Percentiles rank a stretch among this genome's conserved stretches.
phyloP scores from a whole-genome alignment of 148 eudicot genomes.

The Spergularia marina region DNA sequence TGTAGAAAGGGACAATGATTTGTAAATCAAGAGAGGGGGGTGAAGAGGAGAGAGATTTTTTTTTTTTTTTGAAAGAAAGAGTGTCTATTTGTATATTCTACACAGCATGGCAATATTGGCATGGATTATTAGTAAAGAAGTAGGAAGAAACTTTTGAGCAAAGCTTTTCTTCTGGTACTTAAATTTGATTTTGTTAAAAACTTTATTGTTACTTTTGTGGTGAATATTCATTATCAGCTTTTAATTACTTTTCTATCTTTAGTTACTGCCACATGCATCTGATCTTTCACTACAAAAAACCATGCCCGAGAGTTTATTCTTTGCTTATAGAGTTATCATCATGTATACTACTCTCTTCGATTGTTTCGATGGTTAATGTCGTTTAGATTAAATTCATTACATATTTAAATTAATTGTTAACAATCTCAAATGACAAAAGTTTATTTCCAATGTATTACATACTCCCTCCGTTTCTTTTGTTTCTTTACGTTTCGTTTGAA shows the following conservation, averaged over 20 bases:
- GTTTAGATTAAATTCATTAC: too few relatives aligned
- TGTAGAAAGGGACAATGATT: slow-evolving; percentile 18
- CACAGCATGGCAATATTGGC: neutral
- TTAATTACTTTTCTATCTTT: neutral
- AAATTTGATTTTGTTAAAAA: slow-evolving; percentile 1
- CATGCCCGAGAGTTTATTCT: neutral
- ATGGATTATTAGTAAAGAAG: slow-evolving; percentile 12
- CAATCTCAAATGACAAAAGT: too few relatives aligned
- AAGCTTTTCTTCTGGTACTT: slow-evolving; percentile 24
- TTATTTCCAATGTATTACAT: too few relatives aligned
- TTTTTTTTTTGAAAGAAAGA: neutral
- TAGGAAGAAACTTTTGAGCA: slow-evolving; percentile 9
- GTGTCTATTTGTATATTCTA: neutral
- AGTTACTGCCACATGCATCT: slow-evolving; percentile 16
- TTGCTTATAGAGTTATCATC: too few relatives aligned
- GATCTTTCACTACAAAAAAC: slow-evolving; percentile 1
- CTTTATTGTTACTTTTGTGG: slow-evolving; percentile 21
- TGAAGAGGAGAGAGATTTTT: neutral
- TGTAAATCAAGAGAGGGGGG: slow-evolving; percentile 2
- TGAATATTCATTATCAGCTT: slow-evolving; percentile 33
- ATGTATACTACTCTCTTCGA: too few relatives aligned
- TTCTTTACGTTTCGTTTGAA: too few relatives aligned
- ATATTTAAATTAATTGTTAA: too few relatives aligned
- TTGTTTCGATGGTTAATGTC: too few relatives aligned
- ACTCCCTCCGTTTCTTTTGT: too few relatives aligned